Evolutionary conservation across 495 filamentous ascomycete species (phyloP).

Genomic region (Hypoxylon fuscum): DNA sequence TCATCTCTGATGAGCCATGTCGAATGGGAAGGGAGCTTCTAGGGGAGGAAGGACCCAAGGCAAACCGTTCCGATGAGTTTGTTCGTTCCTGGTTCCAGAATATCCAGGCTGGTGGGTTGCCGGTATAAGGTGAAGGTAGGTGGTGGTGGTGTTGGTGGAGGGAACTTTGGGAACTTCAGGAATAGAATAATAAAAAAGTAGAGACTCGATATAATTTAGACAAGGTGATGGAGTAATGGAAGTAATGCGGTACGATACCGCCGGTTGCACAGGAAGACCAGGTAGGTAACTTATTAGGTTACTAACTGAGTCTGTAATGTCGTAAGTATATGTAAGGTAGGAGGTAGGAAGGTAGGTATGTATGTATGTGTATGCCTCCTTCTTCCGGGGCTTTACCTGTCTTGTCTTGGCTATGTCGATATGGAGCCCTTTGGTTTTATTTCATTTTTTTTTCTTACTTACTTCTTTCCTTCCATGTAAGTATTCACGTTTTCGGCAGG

Average conservation of each 20-base stretch:
- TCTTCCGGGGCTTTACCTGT: constrained; percentile 14
- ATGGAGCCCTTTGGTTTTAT: too few species aligned
- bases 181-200: constrained; percentile 24
- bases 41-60: constrained; percentile 16
- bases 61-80: constrained; percentile 34
- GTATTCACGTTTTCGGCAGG: constrained; percentile 37
- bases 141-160: neutral
- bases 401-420: constrained; percentile 17
- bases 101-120: constrained; percentile 25
- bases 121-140: neutral
- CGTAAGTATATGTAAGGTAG: too few species aligned
- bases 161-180: constrained; percentile 4
- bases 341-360: too few species aligned
- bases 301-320: constrained; percentile 4
- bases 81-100: constrained; percentile 36
- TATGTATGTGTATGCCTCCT: constrained; percentile 14
- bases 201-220: constrained; percentile 39
- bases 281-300: constrained; percentile 27
- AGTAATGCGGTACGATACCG: too few species aligned
- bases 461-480: constrained; percentile 22
- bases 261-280: constrained; percentile 26
- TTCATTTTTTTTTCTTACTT: constrained; percentile 9
- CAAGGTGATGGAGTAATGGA: constrained; percentile 26
- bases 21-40: constrained; percentile 26
- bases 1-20: constrained; percentile 45